These are phyloP conservation scores for Whalleya microplaca DNA, from an alignment of 2,329 filamentous ascomycete genomes.

Conservation along the genomic window DNA sequence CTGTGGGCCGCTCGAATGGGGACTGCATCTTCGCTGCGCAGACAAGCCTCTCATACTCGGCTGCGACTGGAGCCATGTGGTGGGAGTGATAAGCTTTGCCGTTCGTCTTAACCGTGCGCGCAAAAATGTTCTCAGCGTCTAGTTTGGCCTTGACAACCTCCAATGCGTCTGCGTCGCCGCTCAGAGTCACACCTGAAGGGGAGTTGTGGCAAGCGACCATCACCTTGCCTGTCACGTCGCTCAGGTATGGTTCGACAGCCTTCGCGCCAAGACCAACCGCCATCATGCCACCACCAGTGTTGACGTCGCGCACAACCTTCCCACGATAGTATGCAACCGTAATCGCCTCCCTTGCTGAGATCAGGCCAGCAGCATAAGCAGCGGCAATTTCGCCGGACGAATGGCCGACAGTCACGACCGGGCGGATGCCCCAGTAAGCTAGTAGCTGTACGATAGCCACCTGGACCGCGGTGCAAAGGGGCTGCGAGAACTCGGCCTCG, in stretches of 20 bases:
- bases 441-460: conserved; percentile 46
- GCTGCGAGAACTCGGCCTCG: conserved; percentile 31
- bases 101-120: conserved; percentile 46
- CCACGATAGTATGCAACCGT: conserved; percentile 32
- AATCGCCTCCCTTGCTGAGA: conserved; percentile 33
- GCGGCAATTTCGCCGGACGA: conserved; percentile 49
- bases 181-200: conserved; percentile 50
- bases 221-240: conserved; percentile 38
- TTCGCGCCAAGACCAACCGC: conserved; percentile 36
- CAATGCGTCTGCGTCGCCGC: conserved; percentile 49
- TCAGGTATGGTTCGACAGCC: conserved; percentile 31
- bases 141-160: conserved; percentile 44
- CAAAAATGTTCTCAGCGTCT: conserved; percentile 50
- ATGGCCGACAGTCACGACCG: conserved; percentile 43
- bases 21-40: neutral
- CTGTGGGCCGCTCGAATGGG: neutral
- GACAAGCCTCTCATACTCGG: conserved; percentile 14
- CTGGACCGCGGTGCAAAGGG: conserved; percentile 51
- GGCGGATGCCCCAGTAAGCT: conserved; percentile 40
- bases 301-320: conserved; percentile 14
- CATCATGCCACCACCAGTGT: conserved; percentile 35
- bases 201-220: conserved; percentile 46
- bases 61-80: conserved; percentile 47
- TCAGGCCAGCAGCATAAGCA: conserved; percentile 40
- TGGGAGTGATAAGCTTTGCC: conserved; percentile 45